Conservation (phyloP, 108 stramenopile genomes). For the Nitzschia palea region DNA sequence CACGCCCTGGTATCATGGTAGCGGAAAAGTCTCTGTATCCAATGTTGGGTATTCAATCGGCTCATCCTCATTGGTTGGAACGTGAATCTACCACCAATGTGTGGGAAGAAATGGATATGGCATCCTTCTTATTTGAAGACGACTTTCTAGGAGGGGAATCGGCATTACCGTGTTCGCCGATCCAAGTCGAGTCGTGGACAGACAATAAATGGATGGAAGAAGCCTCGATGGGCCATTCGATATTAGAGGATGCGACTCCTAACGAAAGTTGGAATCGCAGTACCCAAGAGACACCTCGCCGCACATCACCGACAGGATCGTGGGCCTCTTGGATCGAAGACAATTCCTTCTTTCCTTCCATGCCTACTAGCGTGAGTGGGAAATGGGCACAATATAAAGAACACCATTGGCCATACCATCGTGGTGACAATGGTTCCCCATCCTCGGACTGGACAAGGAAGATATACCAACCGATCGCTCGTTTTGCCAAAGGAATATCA, state of each 20-base stretch:
- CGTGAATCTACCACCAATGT: not conserved
- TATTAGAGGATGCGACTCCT: not conserved
- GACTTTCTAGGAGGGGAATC: not conserved
- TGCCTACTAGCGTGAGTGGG: not conserved
- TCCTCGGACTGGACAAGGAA: slow-evolving; percentile 1
- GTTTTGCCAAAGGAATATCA: not conserved
- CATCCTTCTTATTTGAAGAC: not conserved
- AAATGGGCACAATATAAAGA: not conserved
- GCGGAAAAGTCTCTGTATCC: not conserved
- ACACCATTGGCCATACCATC: no score
- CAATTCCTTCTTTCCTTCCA: not conserved
- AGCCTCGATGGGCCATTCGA: not conserved
- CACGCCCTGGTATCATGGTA: not conserved
- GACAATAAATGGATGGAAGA: not conserved
- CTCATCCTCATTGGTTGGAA: slow-evolving; percentile 3
- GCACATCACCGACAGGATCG: not conserved
- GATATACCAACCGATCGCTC: slow-evolving; percentile 3
- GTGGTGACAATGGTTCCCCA: not conserved
- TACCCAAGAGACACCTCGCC: no score
- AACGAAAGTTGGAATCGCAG: no score
- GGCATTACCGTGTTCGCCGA: not conserved
- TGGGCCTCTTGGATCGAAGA: not conserved
- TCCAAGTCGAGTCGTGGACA: slow-evolving; percentile 1
- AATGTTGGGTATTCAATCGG: slow-evolving; percentile 2
- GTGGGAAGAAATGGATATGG: not conserved